Base-by-base conservation (phyloP, 2,329 filamentous ascomycete genomes). In the Ascochyta rabiei region DNA sequence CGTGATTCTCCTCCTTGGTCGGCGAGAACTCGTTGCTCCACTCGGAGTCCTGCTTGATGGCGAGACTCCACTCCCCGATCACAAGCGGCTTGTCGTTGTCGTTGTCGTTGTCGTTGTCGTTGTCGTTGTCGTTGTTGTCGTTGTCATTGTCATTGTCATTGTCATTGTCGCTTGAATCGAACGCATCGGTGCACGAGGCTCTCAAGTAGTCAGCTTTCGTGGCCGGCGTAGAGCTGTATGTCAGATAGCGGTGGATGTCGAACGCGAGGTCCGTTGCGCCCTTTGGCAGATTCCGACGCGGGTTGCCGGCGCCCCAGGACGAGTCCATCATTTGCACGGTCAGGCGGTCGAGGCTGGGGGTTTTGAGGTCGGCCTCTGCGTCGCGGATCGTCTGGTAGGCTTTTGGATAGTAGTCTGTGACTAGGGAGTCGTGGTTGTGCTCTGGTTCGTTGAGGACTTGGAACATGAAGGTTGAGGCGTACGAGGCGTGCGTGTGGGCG, bases 51-150 rank as follows among this genome's bases (percentile, higher is more conserved):
- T 81, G 79, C 10, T 81, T 80, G 2, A 83, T 78, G 24, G 77
- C 79, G 4, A 88, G 69, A 37, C 80, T 81, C 79, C 82, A 88
- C 65, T 88, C 85, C n/a, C 84, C 84, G 2, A 87, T 80, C 16
- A 86, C 75, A 13, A 80, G 79, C 3, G 82, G 80, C 37, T 54
- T 61, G 23, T 66, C 52, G 31, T 31, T 38, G 23, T 79, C 77
- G 15, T 70, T n/a, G n/a, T n/a, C n/a, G n/a, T 54, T 61, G 23
- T 66, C 52, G 31, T 31, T 38, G 23, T 79, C 77, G 15, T 54
- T 61, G 23, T 66, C 52, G 31, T 31, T 38, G 23, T 79, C 77
- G 15, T 70, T n/a, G n/a, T n/a, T n/a, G n/a, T n/a, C n/a, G n/a
- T n/a, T n/a, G n/a, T n/a, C n/a, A n/a, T n/a, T n/a, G n/a, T n/a